Evolutionary conservation across 192 early-diverging fungal genomes (phyloP).

Genomic region (Gonapodya prolifera): DNA sequence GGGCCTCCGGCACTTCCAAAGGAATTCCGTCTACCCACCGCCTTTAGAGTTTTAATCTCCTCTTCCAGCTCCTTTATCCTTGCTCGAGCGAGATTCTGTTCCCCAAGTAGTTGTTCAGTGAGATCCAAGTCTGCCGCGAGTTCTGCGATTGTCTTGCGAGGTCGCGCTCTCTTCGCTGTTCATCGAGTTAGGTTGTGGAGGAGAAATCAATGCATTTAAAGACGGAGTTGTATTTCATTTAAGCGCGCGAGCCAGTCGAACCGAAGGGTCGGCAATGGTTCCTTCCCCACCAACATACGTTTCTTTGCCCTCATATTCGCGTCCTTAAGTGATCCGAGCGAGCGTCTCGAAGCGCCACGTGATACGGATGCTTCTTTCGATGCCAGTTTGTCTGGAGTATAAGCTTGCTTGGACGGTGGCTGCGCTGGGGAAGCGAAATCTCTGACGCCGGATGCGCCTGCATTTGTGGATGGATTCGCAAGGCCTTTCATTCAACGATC

Average conservation of each 20-base stretch:
- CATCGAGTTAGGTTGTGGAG: too few relatives aligned
- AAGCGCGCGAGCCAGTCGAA: neutral
- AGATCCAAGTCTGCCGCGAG: neutral
- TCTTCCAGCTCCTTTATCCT: neutral
- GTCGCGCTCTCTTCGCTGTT: neutral
- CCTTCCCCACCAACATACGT: neutral
- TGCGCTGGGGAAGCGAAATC: too few relatives aligned
- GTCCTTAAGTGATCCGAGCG: neutral
- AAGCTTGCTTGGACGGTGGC: too few relatives aligned
- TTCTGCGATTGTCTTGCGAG: neutral
- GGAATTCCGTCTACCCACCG: neutral
- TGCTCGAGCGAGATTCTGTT: neutral
- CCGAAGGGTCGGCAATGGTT: neutral
- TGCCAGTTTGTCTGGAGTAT: too few relatives aligned
- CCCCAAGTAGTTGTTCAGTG: neutral
- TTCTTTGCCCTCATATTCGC: neutral
- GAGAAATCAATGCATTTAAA: too few relatives aligned
- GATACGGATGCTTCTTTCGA: neutral
- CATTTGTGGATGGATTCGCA: too few relatives aligned
- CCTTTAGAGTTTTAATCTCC: neutral
- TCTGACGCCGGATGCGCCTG: too few relatives aligned
- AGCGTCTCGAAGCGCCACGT: neutral
- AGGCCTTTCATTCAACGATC: too few relatives aligned
- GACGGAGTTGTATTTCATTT: neutral
- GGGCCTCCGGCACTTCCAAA: too few relatives aligned